Conservation (phyloP, 2,329 filamentous ascomycete species). For the Claviceps sp. region DNA sequence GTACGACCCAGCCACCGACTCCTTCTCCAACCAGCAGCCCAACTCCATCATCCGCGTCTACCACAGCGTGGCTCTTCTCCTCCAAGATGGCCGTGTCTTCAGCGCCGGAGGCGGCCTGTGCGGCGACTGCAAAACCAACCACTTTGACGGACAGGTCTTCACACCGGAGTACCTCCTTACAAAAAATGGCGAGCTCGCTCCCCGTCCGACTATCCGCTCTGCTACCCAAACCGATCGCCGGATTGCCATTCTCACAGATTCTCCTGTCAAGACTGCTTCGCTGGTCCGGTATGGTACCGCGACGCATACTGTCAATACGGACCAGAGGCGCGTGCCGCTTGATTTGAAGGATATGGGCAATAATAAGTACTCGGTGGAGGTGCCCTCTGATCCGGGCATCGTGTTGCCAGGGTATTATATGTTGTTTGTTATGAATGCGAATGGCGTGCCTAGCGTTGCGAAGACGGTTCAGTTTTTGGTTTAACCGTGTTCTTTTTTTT, state of each 20-base stretch:
- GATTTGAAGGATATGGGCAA: constrained; percentile 13
- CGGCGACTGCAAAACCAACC: constrained; percentile 29
- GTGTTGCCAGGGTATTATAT: constrained; percentile 40
- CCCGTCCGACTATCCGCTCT: constrained; percentile 27
- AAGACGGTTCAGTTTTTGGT: constrained; percentile 22
- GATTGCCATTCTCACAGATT: constrained; percentile 10
- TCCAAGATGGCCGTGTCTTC: constrained; percentile 36
- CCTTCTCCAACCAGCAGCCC: constrained; percentile 23
- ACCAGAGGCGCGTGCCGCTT: constrained; percentile 40
- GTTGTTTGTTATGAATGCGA: constrained; percentile 34
- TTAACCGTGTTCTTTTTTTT: neutral
- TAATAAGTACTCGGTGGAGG: constrained; percentile 22
- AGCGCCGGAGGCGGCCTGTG: constrained; percentile 41
- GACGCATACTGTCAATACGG: constrained; percentile 44
- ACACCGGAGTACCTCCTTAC: constrained; percentile 42
- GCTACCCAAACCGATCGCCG: constrained; percentile 10
- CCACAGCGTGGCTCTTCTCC: constrained; percentile 33
- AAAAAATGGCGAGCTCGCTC: constrained; percentile 22
- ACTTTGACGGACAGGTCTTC: constrained; percentile 42
- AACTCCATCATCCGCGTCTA: constrained; percentile 32
- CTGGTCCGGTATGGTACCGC: constrained; percentile 34
- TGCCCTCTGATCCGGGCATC: constrained; percentile 35
- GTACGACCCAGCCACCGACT: constrained; percentile 28
- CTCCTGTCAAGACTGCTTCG: constrained; percentile 17
- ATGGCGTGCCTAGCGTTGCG: constrained; percentile 32